A percentile compares a stretch with the other conserved stretches of the same genome.
phyloP scores from a whole-genome alignment of 2,329 filamentous ascomycete species.

The Dothistroma septosporum region DNA sequence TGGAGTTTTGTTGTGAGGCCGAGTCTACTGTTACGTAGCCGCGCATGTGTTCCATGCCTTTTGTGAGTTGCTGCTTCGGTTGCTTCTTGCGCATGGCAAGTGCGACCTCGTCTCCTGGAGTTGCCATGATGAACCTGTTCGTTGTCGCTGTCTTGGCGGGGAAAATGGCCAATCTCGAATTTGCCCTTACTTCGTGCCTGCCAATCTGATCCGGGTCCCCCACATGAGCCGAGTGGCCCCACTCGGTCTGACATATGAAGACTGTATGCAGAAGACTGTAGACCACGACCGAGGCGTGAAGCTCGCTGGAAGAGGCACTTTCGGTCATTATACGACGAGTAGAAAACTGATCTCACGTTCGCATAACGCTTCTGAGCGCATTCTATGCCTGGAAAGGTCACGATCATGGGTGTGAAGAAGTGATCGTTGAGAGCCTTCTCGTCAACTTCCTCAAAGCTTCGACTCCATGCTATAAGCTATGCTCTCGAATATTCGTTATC shows the following conservation, averaged over 20 bases:
- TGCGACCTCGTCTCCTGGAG: slow-evolving; percentile 7
- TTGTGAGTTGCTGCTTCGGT: slow-evolving; percentile 45
- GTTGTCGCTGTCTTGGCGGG: slow-evolving; percentile 19
- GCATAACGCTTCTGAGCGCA: too few relatives aligned
- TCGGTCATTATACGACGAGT: too few relatives aligned
- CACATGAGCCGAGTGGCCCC: slow-evolving; percentile 1
- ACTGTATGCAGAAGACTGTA: background rate
- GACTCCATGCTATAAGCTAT: too few relatives aligned
- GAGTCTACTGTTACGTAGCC: slow-evolving; percentile 44
- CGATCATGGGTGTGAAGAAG: too few relatives aligned
- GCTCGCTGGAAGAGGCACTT: too few relatives aligned
- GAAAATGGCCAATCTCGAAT: slow-evolving; percentile 11
- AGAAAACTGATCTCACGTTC: too few relatives aligned
- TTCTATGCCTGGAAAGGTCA: too few relatives aligned
- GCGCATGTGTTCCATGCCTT: slow-evolving; percentile 52
- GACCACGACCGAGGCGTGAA: too few relatives aligned
- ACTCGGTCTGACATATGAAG: slow-evolving; percentile 2
- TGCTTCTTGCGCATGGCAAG: slow-evolving; percentile 28
- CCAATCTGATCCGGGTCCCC: background rate
- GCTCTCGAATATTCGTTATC: too few relatives aligned
- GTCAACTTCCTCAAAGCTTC: too few relatives aligned
- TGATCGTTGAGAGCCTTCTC: too few relatives aligned
- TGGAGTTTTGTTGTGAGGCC: slow-evolving; percentile 24
- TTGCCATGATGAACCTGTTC: slow-evolving; percentile 19
- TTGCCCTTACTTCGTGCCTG: slow-evolving; percentile 14